These are phyloP conservation scores for Yamadazyma membranifaciens DNA, from an alignment of 1,139 yeast species.

Conservation along the genomic window DNA sequence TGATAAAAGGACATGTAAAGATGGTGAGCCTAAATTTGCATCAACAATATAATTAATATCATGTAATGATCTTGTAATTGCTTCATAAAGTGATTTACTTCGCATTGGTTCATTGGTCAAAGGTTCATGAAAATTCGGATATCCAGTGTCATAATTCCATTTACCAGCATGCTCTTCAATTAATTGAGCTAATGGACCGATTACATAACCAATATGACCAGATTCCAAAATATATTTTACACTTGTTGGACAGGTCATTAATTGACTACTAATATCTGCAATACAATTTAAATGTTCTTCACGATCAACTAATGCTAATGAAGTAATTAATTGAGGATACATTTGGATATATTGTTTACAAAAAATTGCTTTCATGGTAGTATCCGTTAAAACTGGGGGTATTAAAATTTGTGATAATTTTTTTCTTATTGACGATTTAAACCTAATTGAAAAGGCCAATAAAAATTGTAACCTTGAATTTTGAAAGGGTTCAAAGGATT, in stretches of 20 bases:
- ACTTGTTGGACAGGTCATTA: slow-evolving; percentile 64
- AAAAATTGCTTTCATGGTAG: slow-evolving; percentile 44
- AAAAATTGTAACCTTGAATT: slow-evolving; percentile 53
- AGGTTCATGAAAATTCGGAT: slow-evolving; percentile 29
- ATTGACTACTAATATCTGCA: slow-evolving; percentile 56
- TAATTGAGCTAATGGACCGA: slow-evolving; percentile 48
- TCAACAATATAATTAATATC: slow-evolving; percentile 47
- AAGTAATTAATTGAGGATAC: slow-evolving; percentile 51
- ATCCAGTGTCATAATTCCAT: slow-evolving; percentile 26
- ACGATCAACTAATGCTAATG: slow-evolving; percentile 54
- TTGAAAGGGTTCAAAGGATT: slow-evolving; percentile 11
- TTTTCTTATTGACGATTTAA: slow-evolving; percentile 49
- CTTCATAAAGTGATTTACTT: slow-evolving; percentile 26
- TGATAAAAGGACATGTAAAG: slow-evolving; percentile 22
- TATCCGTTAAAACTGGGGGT: slow-evolving; percentile 53
- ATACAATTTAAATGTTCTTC: slow-evolving; percentile 61
- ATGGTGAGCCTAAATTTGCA: slow-evolving; percentile 22
- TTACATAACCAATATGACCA: slow-evolving; percentile 36
- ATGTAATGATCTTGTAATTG: slow-evolving; percentile 35
- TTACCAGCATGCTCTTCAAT: slow-evolving; percentile 38
- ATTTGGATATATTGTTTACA: slow-evolving; percentile 53
- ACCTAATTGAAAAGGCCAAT: slow-evolving; percentile 55
- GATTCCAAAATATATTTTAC: slow-evolving; percentile 40
- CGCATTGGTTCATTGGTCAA: slow-evolving; percentile 18
- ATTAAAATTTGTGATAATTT: slow-evolving; percentile 46